Conservation (phyloP, 1,284 basidiomycete species). For the Leccinum griseonigrum region DNA sequence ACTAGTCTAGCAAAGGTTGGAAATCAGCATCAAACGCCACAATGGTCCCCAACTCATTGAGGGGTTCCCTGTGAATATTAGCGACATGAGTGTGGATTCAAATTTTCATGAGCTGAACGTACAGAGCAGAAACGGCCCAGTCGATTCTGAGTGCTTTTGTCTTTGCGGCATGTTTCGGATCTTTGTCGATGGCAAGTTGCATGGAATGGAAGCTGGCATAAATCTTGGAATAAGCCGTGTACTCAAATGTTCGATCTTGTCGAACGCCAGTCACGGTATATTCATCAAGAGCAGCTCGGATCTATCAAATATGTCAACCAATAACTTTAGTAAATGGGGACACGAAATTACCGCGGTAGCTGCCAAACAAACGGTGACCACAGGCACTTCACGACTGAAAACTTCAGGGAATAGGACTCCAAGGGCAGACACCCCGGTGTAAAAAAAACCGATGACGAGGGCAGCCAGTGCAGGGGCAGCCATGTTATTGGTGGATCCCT, state of each 20-base stretch:
- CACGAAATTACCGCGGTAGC: not conserved
- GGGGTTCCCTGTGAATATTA: too few species aligned
- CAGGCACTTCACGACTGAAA: not conserved
- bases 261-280: not conserved
- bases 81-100: too few species aligned
- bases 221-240: not conserved
- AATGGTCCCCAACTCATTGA: too few species aligned
- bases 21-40: not conserved
- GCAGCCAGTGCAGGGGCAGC: not conserved
- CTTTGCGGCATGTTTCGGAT: not conserved
- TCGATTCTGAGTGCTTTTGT: not conserved
- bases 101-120: not conserved
- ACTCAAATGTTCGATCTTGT: not conserved
- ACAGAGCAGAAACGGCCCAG: not conserved
- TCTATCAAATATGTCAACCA: not conserved
- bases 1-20: too few species aligned
- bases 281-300: not conserved
- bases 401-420: not conserved
- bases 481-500: not conserved
- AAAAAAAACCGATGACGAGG: not conserved
- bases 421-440: not conserved
- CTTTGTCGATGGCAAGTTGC: not conserved
- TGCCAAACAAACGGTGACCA: not conserved
- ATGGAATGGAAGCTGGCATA: not conserved
- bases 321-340: not conserved